phyloP scores from a whole-genome alignment of 768 basidiomycete genomes.

The Pulveroboletus sp. region DNA sequence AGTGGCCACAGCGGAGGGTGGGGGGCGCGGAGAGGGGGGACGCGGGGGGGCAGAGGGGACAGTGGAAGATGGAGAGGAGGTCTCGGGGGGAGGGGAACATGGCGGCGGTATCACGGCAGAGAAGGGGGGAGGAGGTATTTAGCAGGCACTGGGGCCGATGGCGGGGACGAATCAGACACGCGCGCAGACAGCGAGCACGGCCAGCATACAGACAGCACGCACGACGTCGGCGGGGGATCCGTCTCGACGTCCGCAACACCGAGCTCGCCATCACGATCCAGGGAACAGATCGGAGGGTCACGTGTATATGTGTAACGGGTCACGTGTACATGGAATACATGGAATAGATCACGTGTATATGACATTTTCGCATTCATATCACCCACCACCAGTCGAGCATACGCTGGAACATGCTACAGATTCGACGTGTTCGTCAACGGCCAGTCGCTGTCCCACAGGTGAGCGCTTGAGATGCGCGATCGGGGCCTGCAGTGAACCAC shows the following conservation, averaged over 20 bases:
- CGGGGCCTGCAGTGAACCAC: slow-evolving; percentile 26
- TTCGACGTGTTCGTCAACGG: slow-evolving; percentile 24
- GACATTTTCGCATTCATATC: too few relatives aligned
- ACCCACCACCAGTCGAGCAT: too few relatives aligned
- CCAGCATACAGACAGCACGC: slow-evolving; percentile 8
- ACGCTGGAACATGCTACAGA: slow-evolving; percentile 11
- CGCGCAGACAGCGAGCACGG: slow-evolving; percentile 12
- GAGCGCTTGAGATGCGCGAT: too few relatives aligned
- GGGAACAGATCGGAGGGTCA: too few relatives aligned
- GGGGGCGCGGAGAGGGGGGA: slow-evolving; percentile 41
- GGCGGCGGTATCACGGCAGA: not conserved
- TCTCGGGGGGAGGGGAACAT: slow-evolving; percentile 23
- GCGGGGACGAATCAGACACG: slow-evolving; percentile 19
- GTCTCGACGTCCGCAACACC: slow-evolving; percentile 18
- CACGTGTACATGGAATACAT: slow-evolving; percentile 18
- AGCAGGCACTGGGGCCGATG: slow-evolving; percentile 11
- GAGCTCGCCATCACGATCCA: slow-evolving; percentile 25
- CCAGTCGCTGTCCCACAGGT: slow-evolving; percentile 20
- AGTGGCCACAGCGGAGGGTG: slow-evolving; percentile 77
- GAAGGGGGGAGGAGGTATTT: slow-evolving; percentile 3
- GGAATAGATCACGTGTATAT: not conserved
- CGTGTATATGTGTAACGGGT: slow-evolving; percentile 4
- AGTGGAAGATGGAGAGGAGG: slow-evolving; percentile 42
- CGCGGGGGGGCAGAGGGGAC: slow-evolving; percentile 47
- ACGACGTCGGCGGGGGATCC: slow-evolving; percentile 27